Conservation (phyloP, 805 yeast species). For the Tetrapisispora taiwanensis region DNA sequence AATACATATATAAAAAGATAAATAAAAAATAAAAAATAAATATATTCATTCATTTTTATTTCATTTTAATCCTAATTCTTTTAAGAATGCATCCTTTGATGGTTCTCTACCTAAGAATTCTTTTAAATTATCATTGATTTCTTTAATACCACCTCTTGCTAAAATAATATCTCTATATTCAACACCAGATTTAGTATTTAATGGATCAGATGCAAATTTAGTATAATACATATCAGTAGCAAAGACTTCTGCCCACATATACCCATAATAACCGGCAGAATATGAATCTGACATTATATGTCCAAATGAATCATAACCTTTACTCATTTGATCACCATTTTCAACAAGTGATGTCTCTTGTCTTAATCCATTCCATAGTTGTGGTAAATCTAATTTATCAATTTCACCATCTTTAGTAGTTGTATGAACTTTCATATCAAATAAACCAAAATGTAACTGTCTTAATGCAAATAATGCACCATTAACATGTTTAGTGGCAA, state of each 20-base stretch:
- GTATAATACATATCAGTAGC: conserved; percentile 75
- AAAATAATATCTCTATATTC: conserved; percentile 61
- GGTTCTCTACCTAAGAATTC: conserved; percentile 73
- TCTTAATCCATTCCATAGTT: conserved; percentile 57
- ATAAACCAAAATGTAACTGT: conserved; percentile 69
- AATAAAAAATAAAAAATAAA: background rate
- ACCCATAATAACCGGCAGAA: conserved; percentile 80
- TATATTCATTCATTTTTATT: background rate
- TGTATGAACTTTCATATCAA: conserved; percentile 65
- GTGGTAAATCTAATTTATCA: conserved; percentile 37
- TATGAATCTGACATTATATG: conserved; percentile 76
- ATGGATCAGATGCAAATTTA: conserved; percentile 57
- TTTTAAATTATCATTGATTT: conserved; percentile 51
- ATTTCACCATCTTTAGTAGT: conserved; percentile 31
- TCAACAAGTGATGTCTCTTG: conserved; percentile 50
- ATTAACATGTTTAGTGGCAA: conserved; percentile 62
- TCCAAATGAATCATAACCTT: conserved; percentile 68
- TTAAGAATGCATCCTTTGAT: conserved; percentile 57
- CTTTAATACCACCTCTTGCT: conserved; percentile 63
- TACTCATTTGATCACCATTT: conserved; percentile 45
- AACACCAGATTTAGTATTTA: conserved; percentile 50
- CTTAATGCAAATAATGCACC: conserved; percentile 63
- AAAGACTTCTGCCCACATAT: conserved; percentile 76
- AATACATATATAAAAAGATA: background rate
- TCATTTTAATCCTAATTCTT: conserved; percentile 44